Evolutionary conservation across 2,329 filamentous ascomycete genomes (phyloP), one percentile per base, ranked within the genome.

Genomic region (Trichoderma sp.): DNA sequence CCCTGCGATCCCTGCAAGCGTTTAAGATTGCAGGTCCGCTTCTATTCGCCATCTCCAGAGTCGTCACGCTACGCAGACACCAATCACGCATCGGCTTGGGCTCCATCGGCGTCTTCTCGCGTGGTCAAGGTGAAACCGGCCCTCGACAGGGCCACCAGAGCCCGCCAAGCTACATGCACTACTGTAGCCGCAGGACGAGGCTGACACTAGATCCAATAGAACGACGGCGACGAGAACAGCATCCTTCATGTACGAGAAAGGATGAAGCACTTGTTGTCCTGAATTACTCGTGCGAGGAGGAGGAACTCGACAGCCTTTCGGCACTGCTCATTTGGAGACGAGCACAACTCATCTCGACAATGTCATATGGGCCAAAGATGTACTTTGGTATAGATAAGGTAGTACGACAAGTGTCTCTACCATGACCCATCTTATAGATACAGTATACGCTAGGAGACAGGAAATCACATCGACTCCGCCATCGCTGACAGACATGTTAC

Each of bases 21-120:
- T 52, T 58, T 64, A 55, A 61, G 43, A 61, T 65, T 65, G 48
- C 47, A 62, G 63, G 56, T 63, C 50, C 63, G 58, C 56, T 65
- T 39, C 48, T 28, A 47, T 65, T 47, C 41, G 57, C 47, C 39
- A 62, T 52, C 41, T 30, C 24, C 7, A 41, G 12, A 39, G 39
- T 61, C 45, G 54, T 64, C 54, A 45, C 62, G 50, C 62, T 58
- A 58, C 26, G 15, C 15, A 17, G 41, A 15, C 54, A 26, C 57
- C 55, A 64, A 64, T 58, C 62, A 64, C 4, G 24, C 50, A 43
- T 26, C 30, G 34, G 19, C n/a, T 51, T 41, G 24, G 54, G 28
- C 30, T 64, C 45, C 62, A 62, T 61, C 15, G 45, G 12, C 26
- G n/a, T 45, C 57, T 39, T 56, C 61, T 64, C 52, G 61, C 61